These are phyloP conservation scores for Camellia granthamiana DNA, from an alignment of 148 eudicot genomes.

Conservation along the genomic window DNA sequence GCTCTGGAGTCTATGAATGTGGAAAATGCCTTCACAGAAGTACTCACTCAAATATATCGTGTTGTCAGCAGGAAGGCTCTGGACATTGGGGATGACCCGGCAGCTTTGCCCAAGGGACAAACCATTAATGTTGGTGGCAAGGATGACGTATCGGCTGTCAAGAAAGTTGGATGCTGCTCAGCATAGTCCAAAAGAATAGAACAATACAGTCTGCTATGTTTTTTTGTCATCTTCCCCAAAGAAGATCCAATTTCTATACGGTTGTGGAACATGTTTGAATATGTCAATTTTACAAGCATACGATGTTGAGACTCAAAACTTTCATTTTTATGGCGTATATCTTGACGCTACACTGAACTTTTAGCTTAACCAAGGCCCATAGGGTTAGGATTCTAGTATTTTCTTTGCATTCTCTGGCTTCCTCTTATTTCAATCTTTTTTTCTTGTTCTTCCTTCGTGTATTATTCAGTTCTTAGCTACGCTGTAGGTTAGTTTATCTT, in stretches of 20 bases:
- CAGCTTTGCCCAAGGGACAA: conserved; percentile 38
- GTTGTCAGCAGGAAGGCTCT: conserved; percentile 40
- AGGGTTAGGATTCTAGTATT: background rate
- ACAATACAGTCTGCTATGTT: background rate
- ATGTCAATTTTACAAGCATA: background rate
- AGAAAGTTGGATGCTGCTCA: conserved; percentile 41
- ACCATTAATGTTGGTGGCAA: conserved; percentile 34
- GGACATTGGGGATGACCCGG: conserved; percentile 33
- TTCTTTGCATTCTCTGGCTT: background rate
- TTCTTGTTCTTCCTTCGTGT: background rate
- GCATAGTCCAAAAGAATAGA: conserved; percentile 13
- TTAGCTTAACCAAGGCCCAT: background rate
- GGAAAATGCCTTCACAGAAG: conserved; percentile 41
- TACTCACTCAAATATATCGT: conserved; percentile 31
- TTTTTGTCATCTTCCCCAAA: background rate
- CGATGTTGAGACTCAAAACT: background rate
- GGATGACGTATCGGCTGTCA: conserved; percentile 40
- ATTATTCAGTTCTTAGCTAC: conserved; percentile 8
- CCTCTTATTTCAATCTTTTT: background rate
- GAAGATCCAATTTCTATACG: background rate
- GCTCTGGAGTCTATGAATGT: conserved; percentile 38
- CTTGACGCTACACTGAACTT: background rate
- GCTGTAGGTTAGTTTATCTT: conserved; percentile 11
- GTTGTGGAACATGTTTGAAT: conserved; percentile 11
- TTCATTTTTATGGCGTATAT: background rate